A percentile compares a stretch with the other conserved stretches of the same genome.
phyloP scores from a whole-genome alignment of 2,329 filamentous ascomycete species.

The Pseudopyrenochaeta lycopersici region DNA sequence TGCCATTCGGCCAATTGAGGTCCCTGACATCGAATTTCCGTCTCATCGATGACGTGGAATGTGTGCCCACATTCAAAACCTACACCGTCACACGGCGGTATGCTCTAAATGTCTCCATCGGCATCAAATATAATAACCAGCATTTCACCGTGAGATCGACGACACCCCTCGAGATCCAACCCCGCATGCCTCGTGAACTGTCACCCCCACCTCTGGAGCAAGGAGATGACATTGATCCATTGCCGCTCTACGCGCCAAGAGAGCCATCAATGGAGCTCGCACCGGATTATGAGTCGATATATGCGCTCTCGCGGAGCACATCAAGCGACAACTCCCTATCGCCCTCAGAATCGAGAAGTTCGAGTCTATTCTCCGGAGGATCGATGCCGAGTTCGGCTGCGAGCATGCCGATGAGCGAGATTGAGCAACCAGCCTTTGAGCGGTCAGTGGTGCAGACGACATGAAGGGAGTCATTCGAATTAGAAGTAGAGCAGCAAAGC shows the following conservation, averaged over 20 bases:
- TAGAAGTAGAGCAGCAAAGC: neutral
- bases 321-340: conserved; percentile 22
- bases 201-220: conserved; percentile 20
- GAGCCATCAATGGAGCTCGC: conserved; percentile 41
- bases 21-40: conserved; percentile 42
- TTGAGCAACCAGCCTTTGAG: conserved; percentile 14
- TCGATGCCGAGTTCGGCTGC: conserved; percentile 12
- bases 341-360: conserved; percentile 22
- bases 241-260: conserved; percentile 40
- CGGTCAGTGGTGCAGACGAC: neutral
- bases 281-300: conserved; percentile 42
- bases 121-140: conserved; percentile 37
- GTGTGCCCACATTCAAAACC: conserved; percentile 46
- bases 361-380: conserved; percentile 19
- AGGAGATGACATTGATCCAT: conserved; percentile 36
- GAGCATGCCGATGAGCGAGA: conserved; percentile 18
- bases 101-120: conserved; percentile 34
- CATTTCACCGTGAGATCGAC: conserved; percentile 36
- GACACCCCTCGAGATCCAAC: conserved; percentile 41
- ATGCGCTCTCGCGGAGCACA: conserved; percentile 24
- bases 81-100: conserved; percentile 45
- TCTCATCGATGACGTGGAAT: conserved; percentile 43
- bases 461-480: neutral
- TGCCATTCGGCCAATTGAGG: conserved; percentile 29
- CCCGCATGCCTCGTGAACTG: conserved; percentile 26